Base-by-base conservation (phyloP, 2,329 filamentous ascomycete species). In the Gnomoniopsis smithogilvyi region DNA sequence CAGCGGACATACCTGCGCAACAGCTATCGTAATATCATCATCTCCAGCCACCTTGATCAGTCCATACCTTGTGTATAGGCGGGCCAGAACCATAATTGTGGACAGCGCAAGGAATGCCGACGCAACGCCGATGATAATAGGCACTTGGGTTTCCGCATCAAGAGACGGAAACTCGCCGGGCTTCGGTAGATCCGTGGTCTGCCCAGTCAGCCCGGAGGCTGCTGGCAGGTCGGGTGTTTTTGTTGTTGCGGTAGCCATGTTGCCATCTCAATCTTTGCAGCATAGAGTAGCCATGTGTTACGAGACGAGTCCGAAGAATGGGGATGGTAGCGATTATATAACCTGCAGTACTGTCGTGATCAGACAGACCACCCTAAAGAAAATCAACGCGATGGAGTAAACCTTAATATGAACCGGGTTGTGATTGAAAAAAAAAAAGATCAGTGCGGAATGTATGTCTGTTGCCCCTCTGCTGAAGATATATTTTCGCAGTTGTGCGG, bases 21-120 rank as follows among this genome's bases (percentile, higher is more conserved):
- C 56, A 6, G 61, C 60, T 52, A 71, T 69, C 11, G 65, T 62
- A 46, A 63, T 63, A 55, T 72, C 70, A 56, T 72, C 69, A 7
- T 60, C 26, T 2, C 70, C 69, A 10, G 64, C 61, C 2, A 61
- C 58, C 8, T 63, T 57, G 17, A 71, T 66, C 15, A 71, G 58
- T 21, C 43, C 43, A 21, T 59, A 62, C 4, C 70, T 64, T 15
- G 69, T 70, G 60, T 70, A 71, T 1, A 72, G 51, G 12, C 69
- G 63, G 15, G 70, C 61, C 6, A 58, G 33, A 21, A 71, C 68
- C 19, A 67, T 53, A 2, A 66, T n/a, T 6, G 64, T 62, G 8
- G 69, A 64, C 2, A 67, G 56, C 1, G 65, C 30, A 21, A 62
- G 62, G 19, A 72, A 67, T 17, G 63, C 63, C 43, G 68, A 49